These are phyloP conservation scores for Lycium ferocissimum DNA, from an alignment of 257 asterid species.

Conservation along the genomic window DNA sequence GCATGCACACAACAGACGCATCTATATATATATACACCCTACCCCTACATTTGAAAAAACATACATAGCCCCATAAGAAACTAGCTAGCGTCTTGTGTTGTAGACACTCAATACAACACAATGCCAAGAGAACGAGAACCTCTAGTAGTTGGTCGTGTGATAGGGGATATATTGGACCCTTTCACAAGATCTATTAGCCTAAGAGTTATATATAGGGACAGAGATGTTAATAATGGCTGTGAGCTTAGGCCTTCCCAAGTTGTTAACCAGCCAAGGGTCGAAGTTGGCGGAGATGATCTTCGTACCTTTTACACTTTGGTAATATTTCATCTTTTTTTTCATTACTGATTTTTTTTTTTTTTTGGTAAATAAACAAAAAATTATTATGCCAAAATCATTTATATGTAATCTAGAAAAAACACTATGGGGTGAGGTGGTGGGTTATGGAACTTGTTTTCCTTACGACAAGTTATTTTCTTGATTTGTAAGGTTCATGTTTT, in stretches of 20 bases:
- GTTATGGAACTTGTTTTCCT: too few relatives aligned
- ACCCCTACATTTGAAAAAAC: background rate
- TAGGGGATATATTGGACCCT: conserved; percentile 75
- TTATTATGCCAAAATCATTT: too few relatives aligned
- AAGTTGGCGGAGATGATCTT: conserved; percentile 76
- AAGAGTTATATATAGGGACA: conserved; percentile 43
- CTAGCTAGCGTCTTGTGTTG: background rate
- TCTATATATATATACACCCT: background rate
- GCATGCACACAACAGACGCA: background rate
- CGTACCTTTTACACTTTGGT: conserved; percentile 77
- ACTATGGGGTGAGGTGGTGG: too few relatives aligned
- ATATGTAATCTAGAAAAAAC: too few relatives aligned
- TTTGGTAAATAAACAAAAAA: too few relatives aligned
- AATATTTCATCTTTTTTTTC: background rate
- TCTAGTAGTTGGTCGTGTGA: conserved; percentile 64
- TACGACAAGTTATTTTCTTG: too few relatives aligned
- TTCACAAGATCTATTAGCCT: conserved; percentile 58
- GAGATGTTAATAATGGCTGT: conserved; percentile 67
- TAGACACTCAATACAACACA: background rate
- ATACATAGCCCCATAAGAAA: background rate
- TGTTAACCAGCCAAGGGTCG: conserved; percentile 70
- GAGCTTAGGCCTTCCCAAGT: conserved; percentile 72
- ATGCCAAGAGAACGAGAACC: conserved; percentile 70
- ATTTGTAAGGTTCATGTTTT: too few relatives aligned
- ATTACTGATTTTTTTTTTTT: background rate